Conservation (phyloP, 163 green algal genomes). For the Scenedesmus sp. region DNA sequence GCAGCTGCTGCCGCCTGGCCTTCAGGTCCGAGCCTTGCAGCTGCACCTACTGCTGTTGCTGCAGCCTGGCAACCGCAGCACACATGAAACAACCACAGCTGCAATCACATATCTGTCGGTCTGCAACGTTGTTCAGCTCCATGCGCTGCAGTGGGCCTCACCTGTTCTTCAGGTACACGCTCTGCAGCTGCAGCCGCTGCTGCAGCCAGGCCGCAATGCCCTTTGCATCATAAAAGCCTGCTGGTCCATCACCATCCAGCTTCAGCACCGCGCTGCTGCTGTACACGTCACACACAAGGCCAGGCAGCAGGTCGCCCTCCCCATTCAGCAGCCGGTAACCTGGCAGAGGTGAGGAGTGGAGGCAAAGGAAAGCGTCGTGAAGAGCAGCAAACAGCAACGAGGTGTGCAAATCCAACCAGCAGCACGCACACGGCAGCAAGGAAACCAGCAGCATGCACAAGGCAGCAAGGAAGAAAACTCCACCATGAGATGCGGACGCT, state of each 20-base stretch:
- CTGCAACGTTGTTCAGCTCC: background rate
- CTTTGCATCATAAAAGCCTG: slow-evolving; percentile 45
- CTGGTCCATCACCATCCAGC: slow-evolving; percentile 51
- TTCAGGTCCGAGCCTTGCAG: no score
- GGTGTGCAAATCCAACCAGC: no score
- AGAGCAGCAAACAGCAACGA: no score
- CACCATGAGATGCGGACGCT: no score
- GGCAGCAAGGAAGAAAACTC: no score
- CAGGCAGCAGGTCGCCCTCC: slow-evolving; percentile 58
- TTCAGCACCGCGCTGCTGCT: slow-evolving; percentile 51
- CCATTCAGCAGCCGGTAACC: slow-evolving; percentile 61
- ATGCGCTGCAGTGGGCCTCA: background rate
- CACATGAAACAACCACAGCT: no score
- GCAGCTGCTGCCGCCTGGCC: no score
- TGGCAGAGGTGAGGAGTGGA: background rate
- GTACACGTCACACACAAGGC: slow-evolving; percentile 60
- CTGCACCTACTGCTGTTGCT: slow-evolving; percentile 8
- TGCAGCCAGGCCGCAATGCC: slow-evolving; percentile 52
- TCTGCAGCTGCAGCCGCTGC: slow-evolving; percentile 28
- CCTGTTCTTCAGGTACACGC: slow-evolving; percentile 49
- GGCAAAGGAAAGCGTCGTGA: background rate
- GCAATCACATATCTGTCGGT: no score
- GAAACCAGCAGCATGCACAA: no score
- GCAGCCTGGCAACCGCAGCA: background rate
- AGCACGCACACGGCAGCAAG: no score